Evolutionary conservation across 2,329 filamentous ascomycete genomes (phyloP).

Genomic region (Ceratocystis albifundus): DNA sequence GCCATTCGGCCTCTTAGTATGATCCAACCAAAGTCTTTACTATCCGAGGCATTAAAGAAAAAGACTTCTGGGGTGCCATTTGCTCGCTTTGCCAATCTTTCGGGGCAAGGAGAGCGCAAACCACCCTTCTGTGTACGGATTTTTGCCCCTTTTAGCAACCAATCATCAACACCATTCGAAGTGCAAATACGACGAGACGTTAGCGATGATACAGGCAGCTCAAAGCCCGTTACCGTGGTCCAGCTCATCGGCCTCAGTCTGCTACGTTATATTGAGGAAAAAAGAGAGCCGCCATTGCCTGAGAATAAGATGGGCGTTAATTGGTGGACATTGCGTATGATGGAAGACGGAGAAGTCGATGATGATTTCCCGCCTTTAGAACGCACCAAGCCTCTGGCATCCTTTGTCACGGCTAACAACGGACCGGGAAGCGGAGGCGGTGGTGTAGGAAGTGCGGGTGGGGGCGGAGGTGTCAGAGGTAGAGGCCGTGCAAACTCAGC

Average conservation of each 20-base stretch:
- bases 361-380: slow-evolving; percentile 73
- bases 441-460: slow-evolving; percentile 52
- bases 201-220: slow-evolving; percentile 51
- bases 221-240: slow-evolving; percentile 56
- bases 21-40: slow-evolving; percentile 55
- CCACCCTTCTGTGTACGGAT: slow-evolving; percentile 67
- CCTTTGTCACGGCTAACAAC: slow-evolving; percentile 74
- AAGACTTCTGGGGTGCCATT: slow-evolving; percentile 62
- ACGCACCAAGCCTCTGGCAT: slow-evolving; percentile 59
- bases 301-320: slow-evolving; percentile 63
- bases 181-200: slow-evolving; percentile 59
- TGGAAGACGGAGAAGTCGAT: slow-evolving; percentile 73
- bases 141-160: slow-evolving; percentile 59
- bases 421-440: slow-evolving; percentile 32
- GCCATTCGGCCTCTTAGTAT: slow-evolving; percentile 54
- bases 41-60: slow-evolving; percentile 61
- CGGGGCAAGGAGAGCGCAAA: slow-evolving; percentile 61
- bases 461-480: slow-evolving; percentile 36
- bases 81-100: slow-evolving; percentile 63
- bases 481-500: slow-evolving; percentile 52
- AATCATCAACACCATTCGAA: slow-evolving; percentile 54
- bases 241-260: slow-evolving; percentile 73
- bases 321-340: slow-evolving; percentile 72
- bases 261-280: slow-evolving; percentile 68
- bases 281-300: slow-evolving; percentile 54